Conservation (phyloP, 2,329 filamentous ascomycete genomes). For the Lecanicillium sp. region DNA sequence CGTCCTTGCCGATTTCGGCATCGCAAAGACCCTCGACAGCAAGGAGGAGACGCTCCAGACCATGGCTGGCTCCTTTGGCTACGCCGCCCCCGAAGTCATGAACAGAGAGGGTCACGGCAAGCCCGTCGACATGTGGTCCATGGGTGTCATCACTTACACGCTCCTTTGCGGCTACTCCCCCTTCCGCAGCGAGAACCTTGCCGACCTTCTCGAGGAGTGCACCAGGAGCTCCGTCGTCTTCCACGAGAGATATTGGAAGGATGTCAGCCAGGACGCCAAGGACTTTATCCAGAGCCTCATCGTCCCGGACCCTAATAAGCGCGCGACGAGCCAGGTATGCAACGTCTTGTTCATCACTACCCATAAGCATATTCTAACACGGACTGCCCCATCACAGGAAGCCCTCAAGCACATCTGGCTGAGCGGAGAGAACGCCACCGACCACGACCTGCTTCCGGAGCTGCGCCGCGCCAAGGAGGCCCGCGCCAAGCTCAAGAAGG, state of each 20-base stretch:
- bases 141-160: constrained; percentile 98
- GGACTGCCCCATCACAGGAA: constrained; percentile 41
- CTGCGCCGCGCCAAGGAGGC: constrained; percentile 84
- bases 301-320: constrained; percentile 68
- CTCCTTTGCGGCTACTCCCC: constrained; percentile 96
- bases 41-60: constrained; percentile 90
- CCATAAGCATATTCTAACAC: not conserved
- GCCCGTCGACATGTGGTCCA: constrained; percentile 98
- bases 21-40: constrained; percentile 93
- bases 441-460: constrained; percentile 96
- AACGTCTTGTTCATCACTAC: not conserved
- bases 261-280: constrained; percentile 92
- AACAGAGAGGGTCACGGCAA: constrained; percentile 95
- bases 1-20: constrained; percentile 94
- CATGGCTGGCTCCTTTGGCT: constrained; percentile 98
- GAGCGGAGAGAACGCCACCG: constrained; percentile 81
- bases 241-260: constrained; percentile 97
- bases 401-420: constrained; percentile 83
- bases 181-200: constrained; percentile 89
- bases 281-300: constrained; percentile 83
- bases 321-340: constrained; percentile 64
- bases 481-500: constrained; percentile 82
- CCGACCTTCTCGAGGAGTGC: constrained; percentile 93
- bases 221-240: constrained; percentile 78
- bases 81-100: constrained; percentile 97